Evolutionary conservation across 306 rosid genomes (phyloP).

Genomic region (Lupinus albus): DNA sequence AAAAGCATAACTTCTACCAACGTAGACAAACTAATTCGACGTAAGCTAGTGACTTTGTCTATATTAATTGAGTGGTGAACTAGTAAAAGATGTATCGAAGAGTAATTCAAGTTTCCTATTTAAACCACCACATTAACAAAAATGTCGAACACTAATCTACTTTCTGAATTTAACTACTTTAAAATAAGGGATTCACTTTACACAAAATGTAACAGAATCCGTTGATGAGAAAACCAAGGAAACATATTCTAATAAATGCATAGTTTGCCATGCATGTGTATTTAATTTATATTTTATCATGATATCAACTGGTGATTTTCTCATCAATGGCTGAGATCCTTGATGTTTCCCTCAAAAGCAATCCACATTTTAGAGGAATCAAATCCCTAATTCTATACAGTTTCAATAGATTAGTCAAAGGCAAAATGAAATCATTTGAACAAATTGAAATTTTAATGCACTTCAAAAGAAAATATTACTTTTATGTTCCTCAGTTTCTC

Average conservation of each 20-base stretch:
- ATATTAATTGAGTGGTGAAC: background rate
- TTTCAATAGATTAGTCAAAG: slow-evolving; percentile 16
- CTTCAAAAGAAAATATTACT: slow-evolving; percentile 4
- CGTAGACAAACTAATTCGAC: background rate
- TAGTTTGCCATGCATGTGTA: background rate
- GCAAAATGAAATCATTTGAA: background rate
- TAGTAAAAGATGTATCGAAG: slow-evolving; percentile 1
- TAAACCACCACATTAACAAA: slow-evolving; percentile 2
- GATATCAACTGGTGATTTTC: background rate
- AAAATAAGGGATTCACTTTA: background rate
- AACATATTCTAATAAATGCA: background rate
- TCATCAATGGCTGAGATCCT: background rate
- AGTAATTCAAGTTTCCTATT: background rate
- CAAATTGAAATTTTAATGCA: background rate
- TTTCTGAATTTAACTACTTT: background rate
- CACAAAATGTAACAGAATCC: background rate
- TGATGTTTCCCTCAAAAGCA: background rate
- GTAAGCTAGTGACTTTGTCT: background rate
- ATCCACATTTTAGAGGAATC: too few species aligned
- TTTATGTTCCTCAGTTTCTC: slow-evolving; percentile 11
- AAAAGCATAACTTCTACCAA: slow-evolving; percentile 30
- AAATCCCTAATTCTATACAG: background rate
- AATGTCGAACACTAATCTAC: slow-evolving; percentile 18
- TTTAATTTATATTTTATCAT: too few species aligned
- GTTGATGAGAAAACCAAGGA: background rate